Conservation (phyloP, 208 protist species). For the Trypanosomatidae sp. region DNA sequence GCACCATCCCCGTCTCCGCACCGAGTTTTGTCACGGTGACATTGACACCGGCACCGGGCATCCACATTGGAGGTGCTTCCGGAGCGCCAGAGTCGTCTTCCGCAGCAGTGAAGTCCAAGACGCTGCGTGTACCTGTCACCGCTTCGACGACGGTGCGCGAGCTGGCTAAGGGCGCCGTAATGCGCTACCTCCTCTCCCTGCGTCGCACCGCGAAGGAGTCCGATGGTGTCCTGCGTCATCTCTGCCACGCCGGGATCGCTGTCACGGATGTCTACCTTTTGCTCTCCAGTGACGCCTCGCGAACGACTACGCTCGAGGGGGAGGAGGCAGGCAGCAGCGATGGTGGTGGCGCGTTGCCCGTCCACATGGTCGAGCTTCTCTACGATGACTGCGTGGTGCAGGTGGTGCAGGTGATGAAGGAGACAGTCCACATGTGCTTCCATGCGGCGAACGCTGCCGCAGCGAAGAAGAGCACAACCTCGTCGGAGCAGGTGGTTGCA, state of each 20-base stretch:
- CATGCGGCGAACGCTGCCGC: neutral
- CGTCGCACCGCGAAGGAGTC: conserved; percentile 14
- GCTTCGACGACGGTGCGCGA: conserved; percentile 67
- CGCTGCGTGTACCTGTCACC: conserved; percentile 74
- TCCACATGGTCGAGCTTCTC: conserved; percentile 54
- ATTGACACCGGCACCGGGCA: conserved; percentile 2
- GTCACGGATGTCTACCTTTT: conserved; percentile 24
- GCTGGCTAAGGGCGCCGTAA: conserved; percentile 81
- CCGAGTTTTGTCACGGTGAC: conserved; percentile 27
- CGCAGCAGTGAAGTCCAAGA: conserved; percentile 15
- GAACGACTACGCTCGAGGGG: conserved; percentile 4
- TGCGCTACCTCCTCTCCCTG: conserved; percentile 58
- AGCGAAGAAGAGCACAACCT: neutral
- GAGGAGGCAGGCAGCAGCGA: conserved; percentile 11
- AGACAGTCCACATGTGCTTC: conserved; percentile 75
- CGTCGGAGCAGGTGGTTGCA: neutral
- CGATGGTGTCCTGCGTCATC: conserved; percentile 6
- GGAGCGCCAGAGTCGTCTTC: neutral
- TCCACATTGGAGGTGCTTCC: neutral
- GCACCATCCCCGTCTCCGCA: neutral
- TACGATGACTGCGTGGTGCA: conserved; percentile 69
- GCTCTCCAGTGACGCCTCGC: neutral
- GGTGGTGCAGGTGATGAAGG: conserved; percentile 65
- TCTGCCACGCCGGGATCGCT: conserved; percentile 22
- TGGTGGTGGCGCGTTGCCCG: conserved; percentile 1